These are phyloP conservation scores for Vachellia collinsii DNA, from an alignment of 306 rosid species.

Conservation along the genomic window DNA sequence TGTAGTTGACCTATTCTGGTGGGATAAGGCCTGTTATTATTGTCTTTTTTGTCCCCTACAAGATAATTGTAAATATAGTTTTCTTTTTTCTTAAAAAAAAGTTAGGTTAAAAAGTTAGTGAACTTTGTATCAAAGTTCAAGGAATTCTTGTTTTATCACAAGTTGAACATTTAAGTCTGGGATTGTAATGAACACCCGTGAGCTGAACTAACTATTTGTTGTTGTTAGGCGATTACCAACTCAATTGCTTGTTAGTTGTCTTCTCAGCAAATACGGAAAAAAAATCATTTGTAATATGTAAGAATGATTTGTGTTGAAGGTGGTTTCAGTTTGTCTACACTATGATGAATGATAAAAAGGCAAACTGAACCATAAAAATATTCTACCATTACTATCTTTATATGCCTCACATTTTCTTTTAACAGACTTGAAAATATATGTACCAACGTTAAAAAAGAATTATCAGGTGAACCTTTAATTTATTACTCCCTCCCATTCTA, in stretches of 20 bases:
- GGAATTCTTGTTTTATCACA: constrained; percentile 10
- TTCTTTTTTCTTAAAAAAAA: neutral
- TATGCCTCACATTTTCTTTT: neutral
- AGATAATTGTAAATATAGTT: constrained; percentile 56
- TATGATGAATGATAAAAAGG: neutral
- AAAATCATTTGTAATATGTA: neutral
- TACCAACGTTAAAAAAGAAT: neutral
- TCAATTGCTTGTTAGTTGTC: neutral
- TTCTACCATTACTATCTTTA: too few relatives aligned
- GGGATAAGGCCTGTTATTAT: neutral
- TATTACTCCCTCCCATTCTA: neutral
- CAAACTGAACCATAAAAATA: neutral
- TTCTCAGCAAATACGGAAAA: neutral
- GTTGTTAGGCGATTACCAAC: neutral
- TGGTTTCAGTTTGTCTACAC: neutral
- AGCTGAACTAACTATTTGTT: neutral
- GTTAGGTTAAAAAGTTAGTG: neutral
- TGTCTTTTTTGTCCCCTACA: neutral
- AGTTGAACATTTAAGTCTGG: neutral
- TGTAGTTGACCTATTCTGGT: too few relatives aligned
- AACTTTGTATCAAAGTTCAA: constrained; percentile 17
- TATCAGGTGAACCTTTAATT: neutral
- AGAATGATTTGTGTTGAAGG: neutral
- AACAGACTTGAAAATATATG: neutral
- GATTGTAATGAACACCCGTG: neutral